These are phyloP conservation scores for Pseudogymnoascus sp. DNA, from an alignment of 2,329 filamentous ascomycete genomes.

Conservation along the genomic window DNA sequence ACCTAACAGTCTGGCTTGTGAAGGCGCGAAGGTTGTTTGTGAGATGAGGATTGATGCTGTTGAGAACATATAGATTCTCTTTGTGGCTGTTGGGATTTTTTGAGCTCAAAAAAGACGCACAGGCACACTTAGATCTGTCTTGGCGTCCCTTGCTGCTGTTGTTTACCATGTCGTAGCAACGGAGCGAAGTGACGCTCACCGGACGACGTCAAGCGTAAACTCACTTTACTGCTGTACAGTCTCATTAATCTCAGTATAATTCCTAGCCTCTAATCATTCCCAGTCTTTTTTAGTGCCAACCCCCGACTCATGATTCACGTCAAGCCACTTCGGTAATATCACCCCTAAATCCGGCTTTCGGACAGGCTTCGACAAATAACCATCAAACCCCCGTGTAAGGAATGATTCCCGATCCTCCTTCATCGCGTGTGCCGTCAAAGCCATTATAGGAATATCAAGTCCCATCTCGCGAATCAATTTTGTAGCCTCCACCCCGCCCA, in stretches of 20 bases:
- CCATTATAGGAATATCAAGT: conserved; percentile 42
- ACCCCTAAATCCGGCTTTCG: neutral
- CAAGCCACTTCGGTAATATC: neutral
- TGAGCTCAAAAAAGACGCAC: neutral
- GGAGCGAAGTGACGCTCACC: neutral
- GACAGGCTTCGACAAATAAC: neutral
- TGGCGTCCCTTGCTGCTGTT: neutral
- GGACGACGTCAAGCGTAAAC: neutral
- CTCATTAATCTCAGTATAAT: neutral
- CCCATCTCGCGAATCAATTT: conserved; percentile 38
- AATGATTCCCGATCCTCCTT: conserved; percentile 48
- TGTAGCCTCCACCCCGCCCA: conserved; percentile 48
- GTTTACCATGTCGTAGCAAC: neutral
- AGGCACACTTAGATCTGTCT: neutral
- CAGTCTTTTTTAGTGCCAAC: neutral
- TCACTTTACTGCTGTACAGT: neutral
- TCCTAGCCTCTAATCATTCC: neutral
- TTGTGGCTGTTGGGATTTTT: neutral
- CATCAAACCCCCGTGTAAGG: conserved; percentile 29
- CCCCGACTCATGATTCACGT: neutral
- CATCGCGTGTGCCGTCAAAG: conserved; percentile 49
- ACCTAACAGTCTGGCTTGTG: neutral
- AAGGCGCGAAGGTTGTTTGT: neutral
- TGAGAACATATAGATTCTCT: neutral
- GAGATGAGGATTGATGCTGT: neutral